Evolutionary conservation across 768 basidiomycete genomes (phyloP).

Genomic region (Leucocoprinus leucothites): DNA sequence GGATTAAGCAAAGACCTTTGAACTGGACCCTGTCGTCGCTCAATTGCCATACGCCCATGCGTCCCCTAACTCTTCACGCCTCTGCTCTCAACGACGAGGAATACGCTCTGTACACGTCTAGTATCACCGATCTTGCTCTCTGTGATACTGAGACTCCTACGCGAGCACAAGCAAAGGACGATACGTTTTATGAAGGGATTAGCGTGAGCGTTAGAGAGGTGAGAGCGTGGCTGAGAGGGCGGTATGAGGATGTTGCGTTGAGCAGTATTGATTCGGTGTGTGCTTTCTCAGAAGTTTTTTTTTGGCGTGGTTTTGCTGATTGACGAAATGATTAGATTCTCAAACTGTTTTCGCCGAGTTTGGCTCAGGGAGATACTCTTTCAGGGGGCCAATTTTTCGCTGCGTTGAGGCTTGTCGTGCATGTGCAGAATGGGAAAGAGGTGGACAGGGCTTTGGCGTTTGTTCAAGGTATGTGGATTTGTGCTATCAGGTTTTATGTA

Average conservation of each 20-base stretch:
- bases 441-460: conserved; percentile 69
- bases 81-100: conserved; percentile 77
- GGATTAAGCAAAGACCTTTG: too few species aligned
- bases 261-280: conserved; percentile 43
- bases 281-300: too few species aligned
- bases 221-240: conserved; percentile 72
- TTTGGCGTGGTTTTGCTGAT: neutral
- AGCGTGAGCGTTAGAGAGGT: conserved; percentile 61
- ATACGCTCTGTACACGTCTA: conserved; percentile 63
- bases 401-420: conserved; percentile 61
- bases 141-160: conserved; percentile 21
- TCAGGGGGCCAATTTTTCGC: conserved; percentile 77
- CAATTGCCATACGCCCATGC: too few species aligned
- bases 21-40: too few species aligned
- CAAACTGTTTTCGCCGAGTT: conserved; percentile 55
- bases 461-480: conserved; percentile 53
- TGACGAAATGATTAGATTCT: conserved; percentile 46
- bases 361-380: conserved; percentile 50
- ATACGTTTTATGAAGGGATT: conserved; percentile 46
- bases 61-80: conserved; percentile 64
- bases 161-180: conserved; percentile 30
- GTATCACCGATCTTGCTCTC: conserved; percentile 49
- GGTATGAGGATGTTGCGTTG: conserved; percentile 54
- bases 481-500: neutral
- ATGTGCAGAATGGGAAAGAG: conserved; percentile 57